A percentile compares a stretch with the other conserved stretches of the same genome.
phyloP scores from a whole-genome alignment of 345 rosid genomes.

The Mercurialis annua region DNA sequence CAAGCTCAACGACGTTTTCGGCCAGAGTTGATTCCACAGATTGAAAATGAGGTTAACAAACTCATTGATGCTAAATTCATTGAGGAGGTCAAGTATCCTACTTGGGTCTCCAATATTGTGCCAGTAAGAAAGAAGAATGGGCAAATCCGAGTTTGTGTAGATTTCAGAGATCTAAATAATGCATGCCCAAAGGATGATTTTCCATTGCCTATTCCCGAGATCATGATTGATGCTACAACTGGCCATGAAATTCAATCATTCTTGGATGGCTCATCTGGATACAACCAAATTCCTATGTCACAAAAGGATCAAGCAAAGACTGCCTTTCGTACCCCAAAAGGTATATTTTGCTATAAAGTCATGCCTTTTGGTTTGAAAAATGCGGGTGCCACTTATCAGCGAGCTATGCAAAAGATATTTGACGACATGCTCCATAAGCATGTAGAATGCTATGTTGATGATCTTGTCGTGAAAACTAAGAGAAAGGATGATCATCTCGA shows the following conservation, averaged over 20 bases:
- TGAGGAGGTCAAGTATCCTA: no score
- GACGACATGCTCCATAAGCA: conserved; percentile 1
- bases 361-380: conserved; percentile 12
- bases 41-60: not conserved
- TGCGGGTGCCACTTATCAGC: conserved; percentile 2
- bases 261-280: not conserved
- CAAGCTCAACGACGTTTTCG: not conserved
- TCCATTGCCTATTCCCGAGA: no score
- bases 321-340: not conserved
- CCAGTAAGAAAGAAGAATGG: no score
- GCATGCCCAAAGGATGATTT: not conserved
- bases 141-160: no score
- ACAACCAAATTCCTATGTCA: not conserved
- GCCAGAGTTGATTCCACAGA: not conserved
- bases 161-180: no score
- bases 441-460: conserved; percentile 18
- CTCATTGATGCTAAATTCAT: not conserved
- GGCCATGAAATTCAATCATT: not conserved
- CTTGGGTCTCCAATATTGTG: no score
- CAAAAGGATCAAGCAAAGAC: not conserved
- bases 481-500: not conserved
- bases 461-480: not conserved
- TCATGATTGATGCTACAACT: no score
- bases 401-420: conserved; percentile 11
- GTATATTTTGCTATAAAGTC: conserved; percentile 1